Percentiles rank a stretch among this genome's conserved stretches.
Evolutionary conservation across 345 rosid species (phyloP).

Genomic region (Citrus sp.): DNA sequence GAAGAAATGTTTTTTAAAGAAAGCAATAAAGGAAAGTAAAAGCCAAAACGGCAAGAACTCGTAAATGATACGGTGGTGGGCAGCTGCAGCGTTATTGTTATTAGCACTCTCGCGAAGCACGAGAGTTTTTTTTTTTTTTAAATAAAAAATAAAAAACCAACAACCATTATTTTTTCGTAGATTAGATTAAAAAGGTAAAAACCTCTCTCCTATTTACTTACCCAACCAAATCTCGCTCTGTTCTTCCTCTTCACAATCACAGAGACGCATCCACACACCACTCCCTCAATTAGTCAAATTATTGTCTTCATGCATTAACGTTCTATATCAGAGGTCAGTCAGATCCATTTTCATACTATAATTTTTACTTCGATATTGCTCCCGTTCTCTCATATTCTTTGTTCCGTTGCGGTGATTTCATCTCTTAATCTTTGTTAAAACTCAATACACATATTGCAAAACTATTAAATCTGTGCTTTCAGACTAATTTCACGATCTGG

Average conservation of each 20-base stretch:
- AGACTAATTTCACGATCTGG: slow-evolving; percentile 31
- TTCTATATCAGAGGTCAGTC: slow-evolving; percentile 5
- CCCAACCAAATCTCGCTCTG: not conserved
- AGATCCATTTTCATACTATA: not conserved
- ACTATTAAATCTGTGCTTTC: not conserved
- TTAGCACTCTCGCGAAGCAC: not conserved
- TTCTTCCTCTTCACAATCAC: not conserved
- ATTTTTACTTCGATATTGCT: not conserved
- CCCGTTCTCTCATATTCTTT: not conserved
- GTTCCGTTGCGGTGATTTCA: not conserved
- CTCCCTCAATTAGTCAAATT: not conserved
- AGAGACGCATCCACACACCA: too few species aligned
- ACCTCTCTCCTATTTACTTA: not conserved
- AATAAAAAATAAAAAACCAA: too few species aligned
- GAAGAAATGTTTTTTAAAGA: too few species aligned
- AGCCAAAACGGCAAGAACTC: not conserved
- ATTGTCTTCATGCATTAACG: not conserved
- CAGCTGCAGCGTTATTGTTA: too few species aligned
- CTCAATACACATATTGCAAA: not conserved
- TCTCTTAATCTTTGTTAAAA: not conserved
- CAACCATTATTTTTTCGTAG: too few species aligned
- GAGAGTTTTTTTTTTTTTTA: too few species aligned
- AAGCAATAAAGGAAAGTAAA: not conserved
- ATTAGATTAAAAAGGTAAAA: not conserved
- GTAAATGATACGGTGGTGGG: not conserved